A percentile compares a stretch with the other conserved stretches of the same genome.
These are phyloP conservation scores for Talaromyces sp. DNA, from an alignment of 2,329 filamentous ascomycete genomes.

Conservation along the genomic window DNA sequence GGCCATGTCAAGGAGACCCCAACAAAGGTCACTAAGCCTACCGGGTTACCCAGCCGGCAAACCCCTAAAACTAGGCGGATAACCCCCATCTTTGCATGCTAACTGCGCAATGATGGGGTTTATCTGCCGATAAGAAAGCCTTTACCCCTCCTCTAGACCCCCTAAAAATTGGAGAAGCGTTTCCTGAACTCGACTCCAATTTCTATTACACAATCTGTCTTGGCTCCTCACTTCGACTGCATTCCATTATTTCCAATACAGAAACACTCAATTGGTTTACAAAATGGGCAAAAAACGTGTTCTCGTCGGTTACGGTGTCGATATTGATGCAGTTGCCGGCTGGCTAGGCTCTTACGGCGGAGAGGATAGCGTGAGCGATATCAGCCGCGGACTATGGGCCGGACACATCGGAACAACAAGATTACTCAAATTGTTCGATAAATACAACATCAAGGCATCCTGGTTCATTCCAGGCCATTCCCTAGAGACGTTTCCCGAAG, in stretches of 20 bases:
- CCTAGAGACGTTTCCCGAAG: constrained; percentile 65
- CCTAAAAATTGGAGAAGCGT: neutral
- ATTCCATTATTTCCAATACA: neutral
- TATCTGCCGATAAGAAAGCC: neutral
- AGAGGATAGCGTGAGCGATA: constrained; percentile 69
- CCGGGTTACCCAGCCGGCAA: neutral
- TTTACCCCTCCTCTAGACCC: neutral
- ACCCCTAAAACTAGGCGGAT: neutral
- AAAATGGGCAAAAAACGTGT: constrained; percentile 51
- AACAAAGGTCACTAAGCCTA: neutral
- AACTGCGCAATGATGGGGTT: neutral
- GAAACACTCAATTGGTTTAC: neutral
- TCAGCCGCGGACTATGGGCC: constrained; percentile 69
- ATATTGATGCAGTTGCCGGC: constrained; percentile 73
- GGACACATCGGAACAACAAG: constrained; percentile 63
- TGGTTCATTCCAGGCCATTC: constrained; percentile 66
- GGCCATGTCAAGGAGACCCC: neutral
- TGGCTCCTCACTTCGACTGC: neutral
- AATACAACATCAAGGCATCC: constrained; percentile 68
- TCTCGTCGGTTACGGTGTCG: constrained; percentile 64
- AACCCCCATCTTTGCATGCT: neutral
- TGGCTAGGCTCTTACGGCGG: constrained; percentile 76
- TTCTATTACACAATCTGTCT: neutral
- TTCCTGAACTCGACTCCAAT: neutral
- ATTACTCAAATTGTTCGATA: constrained; percentile 69